Evolutionary conservation across 352 stramenopile species (phyloP).

Genomic region (Saprolegnia diclina): DNA sequence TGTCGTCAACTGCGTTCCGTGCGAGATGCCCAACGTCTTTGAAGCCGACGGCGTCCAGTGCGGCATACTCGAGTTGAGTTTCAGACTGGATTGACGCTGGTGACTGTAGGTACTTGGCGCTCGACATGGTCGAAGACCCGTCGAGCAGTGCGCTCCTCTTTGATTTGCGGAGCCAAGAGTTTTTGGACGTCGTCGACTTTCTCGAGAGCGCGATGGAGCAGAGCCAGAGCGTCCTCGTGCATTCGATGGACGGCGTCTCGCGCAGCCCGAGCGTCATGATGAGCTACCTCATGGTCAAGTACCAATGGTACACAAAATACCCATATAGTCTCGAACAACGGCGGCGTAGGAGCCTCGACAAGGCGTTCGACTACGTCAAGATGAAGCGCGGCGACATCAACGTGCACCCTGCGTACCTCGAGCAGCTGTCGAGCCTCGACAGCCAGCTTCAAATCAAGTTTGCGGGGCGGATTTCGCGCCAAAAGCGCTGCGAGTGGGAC

Average conservation of each 20-base stretch:
- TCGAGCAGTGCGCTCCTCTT: constrained; percentile 48
- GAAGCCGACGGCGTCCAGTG: constrained; percentile 78
- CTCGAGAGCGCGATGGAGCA: constrained; percentile 74
- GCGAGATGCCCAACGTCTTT: constrained; percentile 88
- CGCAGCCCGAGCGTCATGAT: constrained; percentile 81
- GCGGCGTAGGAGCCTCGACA: constrained; percentile 57
- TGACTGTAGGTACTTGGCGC: constrained; percentile 34
- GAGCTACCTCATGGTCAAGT: constrained; percentile 90
- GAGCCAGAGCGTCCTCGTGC: constrained; percentile 84
- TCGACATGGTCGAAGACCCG: constrained; percentile 65
- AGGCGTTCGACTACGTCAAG: constrained; percentile 86
- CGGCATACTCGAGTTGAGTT: constrained; percentile 40
- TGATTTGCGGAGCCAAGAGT: constrained; percentile 79
- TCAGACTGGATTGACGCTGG: constrained; percentile 33
- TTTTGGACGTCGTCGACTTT: constrained; percentile 69
- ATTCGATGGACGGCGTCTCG: constrained; percentile 78
- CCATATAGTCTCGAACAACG: background rate
- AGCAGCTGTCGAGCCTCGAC: constrained; percentile 66
- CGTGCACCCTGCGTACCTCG: constrained; percentile 64
- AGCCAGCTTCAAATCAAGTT: constrained; percentile 52
- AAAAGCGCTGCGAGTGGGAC: constrained; percentile 71
- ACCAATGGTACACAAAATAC: constrained; percentile 82
- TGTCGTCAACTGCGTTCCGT: constrained; percentile 89
- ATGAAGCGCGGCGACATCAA: constrained; percentile 85
- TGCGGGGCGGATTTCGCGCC: constrained; percentile 39